Conservation (phyloP, 2,329 filamentous ascomycete genomes). For the Cercospora sojina region DNA sequence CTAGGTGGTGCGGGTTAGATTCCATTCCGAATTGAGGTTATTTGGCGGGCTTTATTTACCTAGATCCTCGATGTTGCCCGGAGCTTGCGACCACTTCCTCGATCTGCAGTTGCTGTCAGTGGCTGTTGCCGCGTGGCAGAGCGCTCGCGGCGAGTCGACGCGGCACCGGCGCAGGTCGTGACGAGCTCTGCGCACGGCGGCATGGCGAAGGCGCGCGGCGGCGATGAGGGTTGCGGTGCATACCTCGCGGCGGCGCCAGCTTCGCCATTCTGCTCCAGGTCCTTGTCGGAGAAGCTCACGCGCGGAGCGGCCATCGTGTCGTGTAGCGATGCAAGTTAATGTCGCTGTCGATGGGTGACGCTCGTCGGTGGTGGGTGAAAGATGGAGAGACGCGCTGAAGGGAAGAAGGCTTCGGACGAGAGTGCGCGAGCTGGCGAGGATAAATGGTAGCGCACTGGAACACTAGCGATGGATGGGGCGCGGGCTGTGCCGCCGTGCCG, state of each 20-base stretch:
- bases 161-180: conserved; percentile 1
- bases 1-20: conserved; percentile 40
- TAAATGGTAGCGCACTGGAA: conserved; percentile 2
- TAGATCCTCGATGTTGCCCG: conserved; percentile 46
- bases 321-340: conserved; percentile 37
- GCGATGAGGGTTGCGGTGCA: conserved; percentile 9
- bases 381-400: conserved; percentile 21
- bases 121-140: conserved; percentile 2
- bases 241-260: conserved; percentile 28
- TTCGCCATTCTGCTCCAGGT: conserved; percentile 41
- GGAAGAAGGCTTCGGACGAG: conserved; percentile 14
- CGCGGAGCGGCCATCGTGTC: conserved; percentile 40
- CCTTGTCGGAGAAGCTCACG: conserved; percentile 43
- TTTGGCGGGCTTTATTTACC: conserved; percentile 25
- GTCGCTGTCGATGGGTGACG: conserved; percentile 27
- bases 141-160: neutral
- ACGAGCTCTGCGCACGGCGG: neutral
- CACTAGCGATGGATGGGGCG: conserved; percentile 14
- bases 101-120: conserved; percentile 32
- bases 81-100: conserved; percentile 43
- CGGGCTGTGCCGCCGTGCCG: conserved; percentile 26
- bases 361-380: conserved; percentile 10
- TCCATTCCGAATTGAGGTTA: conserved; percentile 12
- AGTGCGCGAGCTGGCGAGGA: conserved; percentile 10
- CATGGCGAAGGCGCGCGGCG: neutral